phyloP scores from a whole-genome alignment of 23 red algal species.

The Porphyridium purpureum region DNA sequence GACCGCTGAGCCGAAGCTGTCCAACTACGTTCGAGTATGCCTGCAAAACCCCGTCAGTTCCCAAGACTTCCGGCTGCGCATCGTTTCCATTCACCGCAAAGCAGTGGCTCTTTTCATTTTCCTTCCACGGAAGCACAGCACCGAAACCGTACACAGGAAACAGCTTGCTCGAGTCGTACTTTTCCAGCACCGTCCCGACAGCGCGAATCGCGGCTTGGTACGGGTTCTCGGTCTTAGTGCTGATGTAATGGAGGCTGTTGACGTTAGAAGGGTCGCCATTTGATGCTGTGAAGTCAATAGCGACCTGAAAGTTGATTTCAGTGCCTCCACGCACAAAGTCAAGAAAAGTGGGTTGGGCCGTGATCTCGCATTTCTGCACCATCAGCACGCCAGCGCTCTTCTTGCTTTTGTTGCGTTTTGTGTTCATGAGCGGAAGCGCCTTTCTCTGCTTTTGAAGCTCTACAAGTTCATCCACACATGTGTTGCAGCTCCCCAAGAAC shows the following conservation, averaged over 20 bases:
- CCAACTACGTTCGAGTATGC: conserved; percentile 24
- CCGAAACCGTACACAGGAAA: conserved; percentile 56
- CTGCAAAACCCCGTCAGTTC: conserved; percentile 36
- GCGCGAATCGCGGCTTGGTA: conserved; percentile 49
- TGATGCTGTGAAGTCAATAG: conserved; percentile 41
- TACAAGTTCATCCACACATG: too few species aligned
- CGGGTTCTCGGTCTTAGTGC: conserved; percentile 1
- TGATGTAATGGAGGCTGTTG: conserved; percentile 16
- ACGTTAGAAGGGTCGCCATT: conserved; percentile 31
- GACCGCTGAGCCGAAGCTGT: background rate
- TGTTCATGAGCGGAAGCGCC: too few species aligned
- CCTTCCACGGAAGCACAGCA: conserved; percentile 25
- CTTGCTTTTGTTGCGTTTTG: too few species aligned
- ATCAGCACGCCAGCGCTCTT: too few species aligned
- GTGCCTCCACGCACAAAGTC: conserved; percentile 41
- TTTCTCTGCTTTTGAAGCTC: too few species aligned
- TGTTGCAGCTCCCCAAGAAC: too few species aligned
- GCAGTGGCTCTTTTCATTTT: conserved; percentile 6
- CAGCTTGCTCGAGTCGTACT: conserved; percentile 18
- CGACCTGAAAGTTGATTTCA: conserved; percentile 42
- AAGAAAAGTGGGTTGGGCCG: too few species aligned
- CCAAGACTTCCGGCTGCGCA: conserved; percentile 16
- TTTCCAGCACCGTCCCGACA: conserved; percentile 20
- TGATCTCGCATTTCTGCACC: too few species aligned
- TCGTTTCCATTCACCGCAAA: conserved; percentile 40